Evolutionary conservation across 2,329 filamentous ascomycete species (phyloP).

Genomic region (Cercospora berteroae): DNA sequence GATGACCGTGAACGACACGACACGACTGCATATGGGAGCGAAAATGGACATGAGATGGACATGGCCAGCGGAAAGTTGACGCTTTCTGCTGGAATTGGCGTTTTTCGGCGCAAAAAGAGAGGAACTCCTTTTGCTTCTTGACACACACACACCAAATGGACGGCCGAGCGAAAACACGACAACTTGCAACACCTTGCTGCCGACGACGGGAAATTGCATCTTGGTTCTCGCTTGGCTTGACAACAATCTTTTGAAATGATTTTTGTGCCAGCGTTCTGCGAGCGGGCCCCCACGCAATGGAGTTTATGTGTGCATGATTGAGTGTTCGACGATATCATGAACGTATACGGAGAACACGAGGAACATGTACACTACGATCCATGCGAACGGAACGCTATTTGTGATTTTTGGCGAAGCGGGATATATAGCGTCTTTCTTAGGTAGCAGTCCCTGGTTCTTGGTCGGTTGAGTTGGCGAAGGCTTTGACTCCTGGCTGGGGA

Average conservation of each 20-base stretch:
- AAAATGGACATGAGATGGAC: background rate
- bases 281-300: background rate
- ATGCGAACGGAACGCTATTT: constrained; percentile 3
- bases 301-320: background rate
- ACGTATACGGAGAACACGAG: background rate
- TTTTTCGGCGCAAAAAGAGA: background rate
- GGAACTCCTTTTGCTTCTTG: constrained; percentile 2
- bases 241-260: background rate
- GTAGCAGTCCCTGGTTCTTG: constrained; percentile 23
- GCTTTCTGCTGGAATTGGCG: constrained; percentile 1
- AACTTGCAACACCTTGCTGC: background rate
- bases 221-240: background rate
- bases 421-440: constrained; percentile 19
- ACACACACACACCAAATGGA: background rate
- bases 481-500: constrained; percentile 18
- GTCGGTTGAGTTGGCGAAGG: constrained; percentile 11
- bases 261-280: background rate
- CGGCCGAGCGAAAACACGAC: background rate
- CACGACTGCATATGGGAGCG: constrained; percentile 14
- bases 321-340: background rate
- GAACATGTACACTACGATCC: constrained; percentile 1
- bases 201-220: background rate
- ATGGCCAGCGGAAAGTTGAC: background rate
- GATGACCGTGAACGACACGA: constrained; percentile 17
- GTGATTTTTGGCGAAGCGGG: background rate